A percentile compares a stretch with the other conserved stretches of the same genome.
Evolutionary conservation across 345 rosid genomes (phyloP).

Genomic region (Nasturtium officinale): DNA sequence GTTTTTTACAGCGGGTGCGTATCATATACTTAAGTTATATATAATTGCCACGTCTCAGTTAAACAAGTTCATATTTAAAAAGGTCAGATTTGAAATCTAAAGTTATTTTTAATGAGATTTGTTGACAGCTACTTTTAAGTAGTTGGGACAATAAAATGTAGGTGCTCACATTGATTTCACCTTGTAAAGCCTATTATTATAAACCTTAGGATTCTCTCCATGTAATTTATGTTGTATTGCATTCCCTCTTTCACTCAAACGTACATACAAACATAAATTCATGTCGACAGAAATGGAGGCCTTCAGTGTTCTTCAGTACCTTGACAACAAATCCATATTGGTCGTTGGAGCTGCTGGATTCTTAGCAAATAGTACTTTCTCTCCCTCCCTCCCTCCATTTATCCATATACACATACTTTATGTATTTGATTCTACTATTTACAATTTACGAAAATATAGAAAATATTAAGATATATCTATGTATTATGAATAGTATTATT

Average conservation of each 20-base stretch:
- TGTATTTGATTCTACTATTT: not conserved
- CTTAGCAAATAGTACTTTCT: slow-evolving; percentile 41
- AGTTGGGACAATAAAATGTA: slow-evolving; percentile 24
- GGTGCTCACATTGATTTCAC: slow-evolving; percentile 35
- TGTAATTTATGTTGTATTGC: not conserved
- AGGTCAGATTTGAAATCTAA: not conserved
- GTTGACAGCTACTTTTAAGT: slow-evolving; percentile 31
- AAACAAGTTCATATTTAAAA: not conserved
- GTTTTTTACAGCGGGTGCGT: too few relatives aligned
- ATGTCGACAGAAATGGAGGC: slow-evolving; percentile 36
- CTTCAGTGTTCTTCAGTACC: slow-evolving; percentile 38
- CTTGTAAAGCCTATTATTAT: slow-evolving; percentile 15
- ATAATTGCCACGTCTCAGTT: not conserved
- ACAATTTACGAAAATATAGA: not conserved
- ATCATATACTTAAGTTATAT: not conserved
- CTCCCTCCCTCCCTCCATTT: not conserved
- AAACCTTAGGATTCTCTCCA: slow-evolving; percentile 5
- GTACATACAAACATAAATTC: slow-evolving; percentile 8
- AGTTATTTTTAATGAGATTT: not conserved
- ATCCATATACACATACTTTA: too few relatives aligned
- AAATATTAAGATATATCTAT: not conserved
- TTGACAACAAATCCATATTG: slow-evolving; percentile 43
- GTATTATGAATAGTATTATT: not conserved
- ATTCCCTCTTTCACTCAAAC: slow-evolving; percentile 15
- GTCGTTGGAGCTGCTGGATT: slow-evolving; percentile 45